These are phyloP conservation scores for Pyrus betulifolia DNA, from an alignment of 306 rosid genomes.

Conservation along the genomic window DNA sequence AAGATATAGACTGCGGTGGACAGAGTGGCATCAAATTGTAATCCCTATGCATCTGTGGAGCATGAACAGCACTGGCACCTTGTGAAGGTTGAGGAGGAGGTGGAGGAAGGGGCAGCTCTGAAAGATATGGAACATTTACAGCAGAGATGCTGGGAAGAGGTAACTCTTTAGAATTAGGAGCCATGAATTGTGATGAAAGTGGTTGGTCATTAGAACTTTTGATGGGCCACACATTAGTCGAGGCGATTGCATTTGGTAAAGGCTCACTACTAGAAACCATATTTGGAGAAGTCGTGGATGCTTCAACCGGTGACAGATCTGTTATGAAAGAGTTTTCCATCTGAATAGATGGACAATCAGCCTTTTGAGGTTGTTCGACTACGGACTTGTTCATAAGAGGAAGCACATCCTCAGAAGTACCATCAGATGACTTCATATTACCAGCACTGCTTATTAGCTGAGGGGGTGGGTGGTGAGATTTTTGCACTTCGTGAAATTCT, in stretches of 20 bases:
- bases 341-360: conserved; percentile 26
- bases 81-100: conserved; percentile 40
- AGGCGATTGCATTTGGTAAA: conserved; percentile 16
- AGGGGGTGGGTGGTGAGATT: conserved; percentile 28
- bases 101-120: conserved; percentile 45
- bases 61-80: conserved; percentile 38
- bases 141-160: conserved; percentile 27
- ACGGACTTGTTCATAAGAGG: conserved; percentile 21
- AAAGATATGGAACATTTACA: conserved; percentile 24
- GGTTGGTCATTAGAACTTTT: conserved; percentile 30
- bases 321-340: conserved; percentile 24
- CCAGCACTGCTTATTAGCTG: conserved; percentile 24
- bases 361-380: conserved; percentile 30
- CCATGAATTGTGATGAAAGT: conserved; percentile 25
- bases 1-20: conserved; percentile 50
- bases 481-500: conserved; percentile 19
- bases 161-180: conserved; percentile 35
- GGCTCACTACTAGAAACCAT: conserved; percentile 36
- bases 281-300: conserved; percentile 27
- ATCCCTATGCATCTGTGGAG: conserved; percentile 37
- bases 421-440: conserved; percentile 25
- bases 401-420: conserved; percentile 24
- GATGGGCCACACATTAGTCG: conserved; percentile 30
- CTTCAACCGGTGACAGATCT: conserved; percentile 31
- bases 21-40: conserved; percentile 37